Base-by-base conservation (phyloP, 2,329 filamentous ascomycete species). In the Claviceps spartinae region DNA sequence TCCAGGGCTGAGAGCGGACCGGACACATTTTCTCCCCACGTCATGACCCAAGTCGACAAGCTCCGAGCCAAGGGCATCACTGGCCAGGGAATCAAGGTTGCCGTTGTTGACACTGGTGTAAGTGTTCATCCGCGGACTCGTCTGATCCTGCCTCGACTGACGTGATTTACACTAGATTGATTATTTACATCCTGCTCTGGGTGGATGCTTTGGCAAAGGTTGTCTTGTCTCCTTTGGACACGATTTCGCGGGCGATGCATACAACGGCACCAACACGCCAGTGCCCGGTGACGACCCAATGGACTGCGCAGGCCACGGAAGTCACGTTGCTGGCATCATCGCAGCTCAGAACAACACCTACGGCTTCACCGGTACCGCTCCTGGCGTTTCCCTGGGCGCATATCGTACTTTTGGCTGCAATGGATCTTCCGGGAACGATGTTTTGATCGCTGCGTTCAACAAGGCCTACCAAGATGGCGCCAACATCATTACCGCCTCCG, bases 131-230 rank as follows among this genome's bases (percentile, higher is more conserved):
- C 7, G 4, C 13, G 11, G 1, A 5, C 4, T 41, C 0, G 20
- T 2, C 20, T 9, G 22, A 22, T 5, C 24, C 24, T 30, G 2
- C 16, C 5, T 34, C 30, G 34, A 14, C 26, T 40, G 18, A 52
- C 18, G 8, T 6, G 16, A 13, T 2, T 26, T 1, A 13, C n/a
- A 38, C n/a, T 44, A 76, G 73, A 67, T 82, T 47, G 81, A 85
- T 60, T 84, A 83, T 60, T 72, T 67, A 1, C 81, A 85, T 58
- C 77, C 79, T 1, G 77, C 78, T 30, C 72, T 85, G 0, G 82
- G 82, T 16, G 79, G 79, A 47, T 81, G 81, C 59, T 83, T 83
- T 60, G 82, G 81, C 2, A 59, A 69, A 1, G 77, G 72, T 13
- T 83, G 75, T 57, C 67, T 82, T 42, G 76, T 85, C 18, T 69